Conservation (phyloP, 2,329 filamentous ascomycete species). For the Tolypocladium amazonense region DNA sequence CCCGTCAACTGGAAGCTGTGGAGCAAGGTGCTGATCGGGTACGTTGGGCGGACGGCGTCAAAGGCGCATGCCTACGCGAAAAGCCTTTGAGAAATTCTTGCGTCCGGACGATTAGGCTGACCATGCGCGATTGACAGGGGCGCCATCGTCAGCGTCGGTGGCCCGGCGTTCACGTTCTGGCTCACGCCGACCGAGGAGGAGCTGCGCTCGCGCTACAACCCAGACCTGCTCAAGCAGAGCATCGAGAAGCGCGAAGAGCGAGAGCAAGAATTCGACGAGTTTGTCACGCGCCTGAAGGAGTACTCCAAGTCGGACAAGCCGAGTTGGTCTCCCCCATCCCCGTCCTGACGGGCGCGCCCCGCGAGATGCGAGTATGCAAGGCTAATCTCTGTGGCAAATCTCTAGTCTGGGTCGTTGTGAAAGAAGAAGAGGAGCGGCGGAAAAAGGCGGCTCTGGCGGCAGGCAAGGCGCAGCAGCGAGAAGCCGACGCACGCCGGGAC, state of each 20-base stretch:
- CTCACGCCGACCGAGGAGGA: slow-evolving; percentile 82
- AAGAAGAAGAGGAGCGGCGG: slow-evolving; percentile 34
- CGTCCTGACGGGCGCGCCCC: not conserved
- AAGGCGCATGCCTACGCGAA: not conserved
- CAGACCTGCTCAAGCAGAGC: slow-evolving; percentile 81
- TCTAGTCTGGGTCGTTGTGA: slow-evolving; percentile 40
- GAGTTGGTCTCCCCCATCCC: slow-evolving; percentile 45
- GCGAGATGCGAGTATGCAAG: slow-evolving; percentile 1
- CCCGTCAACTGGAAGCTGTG: slow-evolving; percentile 45
- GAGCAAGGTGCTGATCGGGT: slow-evolving; percentile 64
- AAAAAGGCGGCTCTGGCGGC: slow-evolving; percentile 25
- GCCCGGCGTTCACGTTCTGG: slow-evolving; percentile 73
- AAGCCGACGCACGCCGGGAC: slow-evolving; percentile 32
- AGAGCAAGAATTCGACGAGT: slow-evolving; percentile 82
- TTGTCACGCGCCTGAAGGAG: slow-evolving; percentile 73
- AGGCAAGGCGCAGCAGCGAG: slow-evolving; percentile 24
- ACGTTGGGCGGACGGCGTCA: slow-evolving; percentile 6
- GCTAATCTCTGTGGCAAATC: not conserved
- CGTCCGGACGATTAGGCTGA: not conserved
- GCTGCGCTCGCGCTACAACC: slow-evolving; percentile 84
- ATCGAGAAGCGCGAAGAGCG: slow-evolving; percentile 67
- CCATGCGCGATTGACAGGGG: slow-evolving; percentile 41
- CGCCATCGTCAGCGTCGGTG: slow-evolving; percentile 62
- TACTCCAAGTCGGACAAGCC: slow-evolving; percentile 87
- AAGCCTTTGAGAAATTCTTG: not conserved